phyloP scores from a whole-genome alignment of 345 rosid species.

The Arabis hirsuta region DNA sequence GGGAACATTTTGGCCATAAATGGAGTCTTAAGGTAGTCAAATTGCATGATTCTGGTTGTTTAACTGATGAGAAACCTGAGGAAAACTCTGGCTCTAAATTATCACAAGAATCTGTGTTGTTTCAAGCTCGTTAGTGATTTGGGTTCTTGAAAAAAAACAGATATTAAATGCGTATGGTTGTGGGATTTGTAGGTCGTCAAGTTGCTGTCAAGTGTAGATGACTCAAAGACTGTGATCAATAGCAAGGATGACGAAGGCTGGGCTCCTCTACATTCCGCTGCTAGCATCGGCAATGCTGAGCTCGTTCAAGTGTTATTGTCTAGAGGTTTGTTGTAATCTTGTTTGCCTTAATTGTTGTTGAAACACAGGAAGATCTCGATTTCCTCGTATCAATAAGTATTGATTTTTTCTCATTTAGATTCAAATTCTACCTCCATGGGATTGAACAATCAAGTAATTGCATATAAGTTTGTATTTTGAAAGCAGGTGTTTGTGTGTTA shows the following conservation, averaged over 20 bases:
- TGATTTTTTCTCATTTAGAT: background rate
- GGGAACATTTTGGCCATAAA: too few species aligned
- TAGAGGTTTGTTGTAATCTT: constrained; percentile 51
- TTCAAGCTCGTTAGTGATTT: background rate
- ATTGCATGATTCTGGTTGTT: constrained; percentile 18
- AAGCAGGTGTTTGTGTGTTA: background rate
- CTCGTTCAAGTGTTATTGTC: constrained; percentile 61
- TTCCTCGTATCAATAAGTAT: background rate
- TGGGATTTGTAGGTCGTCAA: constrained; percentile 55
- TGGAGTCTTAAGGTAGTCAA: constrained; percentile 57
- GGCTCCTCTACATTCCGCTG: constrained; percentile 86
- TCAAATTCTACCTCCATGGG: background rate
- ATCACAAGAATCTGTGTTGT: background rate
- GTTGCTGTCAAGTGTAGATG: constrained; percentile 58
- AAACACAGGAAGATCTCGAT: background rate
- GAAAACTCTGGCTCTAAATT: too few species aligned
- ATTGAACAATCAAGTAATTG: too few species aligned
- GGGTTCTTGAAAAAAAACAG: background rate
- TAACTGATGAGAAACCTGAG: too few species aligned
- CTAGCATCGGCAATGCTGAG: constrained; percentile 73
- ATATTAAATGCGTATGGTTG: background rate
- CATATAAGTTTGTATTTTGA: too few species aligned
- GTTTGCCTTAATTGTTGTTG: background rate
- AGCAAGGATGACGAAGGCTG: constrained; percentile 89
- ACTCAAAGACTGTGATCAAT: constrained; percentile 52